Conservation (phyloP, 2,329 filamentous ascomycete genomes). For the Reticulascus tulasneorum region DNA sequence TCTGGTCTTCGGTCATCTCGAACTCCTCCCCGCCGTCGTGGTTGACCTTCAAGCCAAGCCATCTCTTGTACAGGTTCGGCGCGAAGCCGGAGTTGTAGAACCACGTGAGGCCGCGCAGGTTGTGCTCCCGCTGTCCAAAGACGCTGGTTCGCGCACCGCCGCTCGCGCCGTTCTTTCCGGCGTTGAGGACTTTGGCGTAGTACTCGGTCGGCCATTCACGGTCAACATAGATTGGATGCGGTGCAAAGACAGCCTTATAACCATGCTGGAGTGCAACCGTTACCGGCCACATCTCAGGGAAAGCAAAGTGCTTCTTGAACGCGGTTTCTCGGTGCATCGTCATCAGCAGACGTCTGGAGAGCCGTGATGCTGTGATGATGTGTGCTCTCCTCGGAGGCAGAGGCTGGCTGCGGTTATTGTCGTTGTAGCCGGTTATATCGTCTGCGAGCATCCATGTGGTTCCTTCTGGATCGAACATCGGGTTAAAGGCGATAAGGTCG, state of each 20-base stretch:
- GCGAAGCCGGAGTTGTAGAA: constrained; percentile 87
- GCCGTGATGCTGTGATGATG: constrained; percentile 83
- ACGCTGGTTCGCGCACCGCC: constrained; percentile 71
- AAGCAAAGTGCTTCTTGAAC: constrained; percentile 81
- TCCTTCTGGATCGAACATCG: constrained; percentile 83
- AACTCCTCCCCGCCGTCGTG: constrained; percentile 75
- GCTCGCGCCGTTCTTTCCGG: constrained; percentile 67
- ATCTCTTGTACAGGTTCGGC: constrained; percentile 75
- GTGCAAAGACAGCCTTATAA: constrained; percentile 85
- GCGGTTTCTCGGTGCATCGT: constrained; percentile 91
- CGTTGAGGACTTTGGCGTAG: constrained; percentile 76
- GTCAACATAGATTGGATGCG: constrained; percentile 85
- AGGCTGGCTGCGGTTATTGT: constrained; percentile 52
- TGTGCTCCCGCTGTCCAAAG: constrained; percentile 83
- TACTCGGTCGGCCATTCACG: constrained; percentile 79
- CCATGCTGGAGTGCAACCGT: constrained; percentile 87
- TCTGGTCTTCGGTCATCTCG: constrained; percentile 56
- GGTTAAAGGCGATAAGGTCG: constrained; percentile 87
- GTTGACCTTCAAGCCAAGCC: constrained; percentile 78
- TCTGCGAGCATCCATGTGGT: constrained; percentile 81
- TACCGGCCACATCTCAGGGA: constrained; percentile 94
- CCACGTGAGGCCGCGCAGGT: constrained; percentile 83
- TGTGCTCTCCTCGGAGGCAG: constrained; percentile 69
- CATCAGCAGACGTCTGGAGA: constrained; percentile 73
- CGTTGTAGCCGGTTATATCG: constrained; percentile 82